Percentiles rank a stretch among this genome's conserved stretches.
Evolutionary conservation across 2,329 filamentous ascomycete species (phyloP).

Genomic region (Hypocreales sp.): DNA sequence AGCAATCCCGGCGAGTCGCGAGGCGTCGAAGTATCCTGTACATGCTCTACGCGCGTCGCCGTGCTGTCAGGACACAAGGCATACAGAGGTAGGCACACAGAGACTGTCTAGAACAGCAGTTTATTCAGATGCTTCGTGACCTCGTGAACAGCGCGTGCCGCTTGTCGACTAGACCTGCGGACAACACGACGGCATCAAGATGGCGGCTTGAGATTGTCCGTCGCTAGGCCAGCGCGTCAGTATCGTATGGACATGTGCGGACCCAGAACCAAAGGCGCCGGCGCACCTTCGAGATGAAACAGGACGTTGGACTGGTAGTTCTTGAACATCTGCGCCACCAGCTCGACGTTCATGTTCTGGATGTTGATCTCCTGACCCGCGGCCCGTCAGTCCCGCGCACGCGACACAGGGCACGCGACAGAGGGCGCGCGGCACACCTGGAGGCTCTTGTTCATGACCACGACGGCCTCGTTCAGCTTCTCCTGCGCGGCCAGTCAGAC

Average conservation of each 20-base stretch:
- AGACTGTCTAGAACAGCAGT: no score
- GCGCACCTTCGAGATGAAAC: slow-evolving; percentile 85
- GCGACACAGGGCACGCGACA: no score
- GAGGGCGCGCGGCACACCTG: no score
- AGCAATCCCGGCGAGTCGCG: no score
- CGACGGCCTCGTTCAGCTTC: slow-evolving; percentile 88
- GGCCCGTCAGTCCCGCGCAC: not conserved
- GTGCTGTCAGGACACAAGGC: no score
- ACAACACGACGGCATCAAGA: slow-evolving; percentile 25
- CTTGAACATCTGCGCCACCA: slow-evolving; percentile 99
- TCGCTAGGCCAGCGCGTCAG: slow-evolving; percentile 35
- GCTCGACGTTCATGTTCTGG: slow-evolving; percentile 96
- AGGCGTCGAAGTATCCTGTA: no score
- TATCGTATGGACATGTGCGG: not conserved
- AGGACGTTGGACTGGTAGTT: slow-evolving; percentile 98
- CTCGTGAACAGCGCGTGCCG: no score
- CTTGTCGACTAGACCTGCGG: no score
- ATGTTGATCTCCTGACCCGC: slow-evolving; percentile 75
- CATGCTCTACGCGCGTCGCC: no score
- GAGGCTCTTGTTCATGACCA: slow-evolving; percentile 83
- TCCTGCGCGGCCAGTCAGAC: slow-evolving; percentile 41
- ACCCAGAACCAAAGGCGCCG: not conserved
- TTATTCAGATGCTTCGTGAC: no score
- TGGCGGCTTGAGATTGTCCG: slow-evolving; percentile 69
- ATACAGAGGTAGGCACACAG: no score